Percentiles rank a stretch among this genome's conserved stretches.
Evolutionary conservation across 208 protist species (phyloP).

Genomic region (Acanthamoeba triangularis): DNA sequence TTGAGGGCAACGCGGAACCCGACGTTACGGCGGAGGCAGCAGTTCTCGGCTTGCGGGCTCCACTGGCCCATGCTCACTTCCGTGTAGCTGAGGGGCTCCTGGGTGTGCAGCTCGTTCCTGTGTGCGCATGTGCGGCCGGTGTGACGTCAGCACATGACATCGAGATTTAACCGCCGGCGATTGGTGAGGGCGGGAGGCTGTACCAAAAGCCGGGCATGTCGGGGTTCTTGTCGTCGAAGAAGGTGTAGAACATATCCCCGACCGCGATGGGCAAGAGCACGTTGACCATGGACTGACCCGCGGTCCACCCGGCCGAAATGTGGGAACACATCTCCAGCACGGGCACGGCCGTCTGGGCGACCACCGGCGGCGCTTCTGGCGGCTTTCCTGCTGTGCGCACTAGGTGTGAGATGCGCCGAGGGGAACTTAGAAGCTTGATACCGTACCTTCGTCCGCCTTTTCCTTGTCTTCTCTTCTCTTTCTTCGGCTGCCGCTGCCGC

Average conservation of each 20-base stretch:
- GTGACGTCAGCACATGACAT: too few relatives aligned
- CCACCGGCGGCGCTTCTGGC: background rate
- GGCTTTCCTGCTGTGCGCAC: background rate
- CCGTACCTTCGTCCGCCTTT: background rate
- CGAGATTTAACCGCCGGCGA: background rate
- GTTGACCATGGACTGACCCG: conserved; percentile 17
- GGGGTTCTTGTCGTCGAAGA: conserved; percentile 67
- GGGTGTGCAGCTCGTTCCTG: conserved; percentile 22
- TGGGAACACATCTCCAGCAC: conserved; percentile 4
- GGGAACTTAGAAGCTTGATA: too few relatives aligned
- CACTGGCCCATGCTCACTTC: conserved; percentile 32
- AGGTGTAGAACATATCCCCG: conserved; percentile 20
- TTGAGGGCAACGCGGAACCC: conserved; percentile 63
- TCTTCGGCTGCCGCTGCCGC: background rate
- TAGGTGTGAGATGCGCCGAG: background rate
- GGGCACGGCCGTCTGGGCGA: background rate
- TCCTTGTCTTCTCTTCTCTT: background rate
- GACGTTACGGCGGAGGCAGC: conserved; percentile 10
- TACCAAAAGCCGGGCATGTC: background rate
- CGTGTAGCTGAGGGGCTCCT: conserved; percentile 27
- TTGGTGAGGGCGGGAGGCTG: background rate
- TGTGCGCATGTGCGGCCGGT: too few relatives aligned
- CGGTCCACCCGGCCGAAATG: background rate
- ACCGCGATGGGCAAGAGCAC: background rate
- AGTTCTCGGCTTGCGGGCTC: background rate